Evolutionary conservation across 75 land plant genomes (phyloP).

Genomic region (Cryptomeria japonica): DNA sequence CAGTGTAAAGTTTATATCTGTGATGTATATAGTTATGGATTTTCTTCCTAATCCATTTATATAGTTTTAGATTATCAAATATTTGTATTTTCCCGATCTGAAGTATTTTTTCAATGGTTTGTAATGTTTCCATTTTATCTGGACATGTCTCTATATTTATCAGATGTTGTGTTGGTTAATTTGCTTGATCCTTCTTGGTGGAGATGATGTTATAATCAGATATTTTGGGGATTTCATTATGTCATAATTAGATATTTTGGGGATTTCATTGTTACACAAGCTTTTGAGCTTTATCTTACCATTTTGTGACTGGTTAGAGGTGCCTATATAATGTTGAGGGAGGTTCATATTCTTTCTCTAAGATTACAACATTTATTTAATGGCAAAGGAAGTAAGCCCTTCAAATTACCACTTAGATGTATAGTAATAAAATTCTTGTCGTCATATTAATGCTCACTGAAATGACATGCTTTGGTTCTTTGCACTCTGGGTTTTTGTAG

Average conservation of each 20-base stretch:
- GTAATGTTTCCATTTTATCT: not conserved
- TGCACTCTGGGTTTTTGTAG: not conserved
- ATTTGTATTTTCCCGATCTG: not conserved
- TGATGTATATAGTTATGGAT: not conserved
- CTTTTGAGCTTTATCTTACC: not conserved
- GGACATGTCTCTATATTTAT: not conserved
- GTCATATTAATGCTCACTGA: not conserved
- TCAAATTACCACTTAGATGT: not conserved
- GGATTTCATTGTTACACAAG: not conserved
- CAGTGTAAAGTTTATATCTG: not conserved
- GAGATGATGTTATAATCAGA: not conserved
- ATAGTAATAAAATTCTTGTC: not conserved
- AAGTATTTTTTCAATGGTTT: not conserved
- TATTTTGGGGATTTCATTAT: not conserved
- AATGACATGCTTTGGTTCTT: not conserved
- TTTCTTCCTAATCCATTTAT: not conserved
- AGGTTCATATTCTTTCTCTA: not conserved
- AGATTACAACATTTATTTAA: not conserved
- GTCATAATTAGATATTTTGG: not conserved
- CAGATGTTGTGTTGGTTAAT: not conserved
- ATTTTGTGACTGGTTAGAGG: not conserved
- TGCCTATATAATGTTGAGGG: not conserved
- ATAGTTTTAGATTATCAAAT: not conserved
- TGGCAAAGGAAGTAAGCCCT: not conserved
- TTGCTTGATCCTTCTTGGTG: not conserved